These are phyloP conservation scores for Breviolum minutum DNA, from an alignment of 73 alveolate genomes.

Conservation along the genomic window DNA sequence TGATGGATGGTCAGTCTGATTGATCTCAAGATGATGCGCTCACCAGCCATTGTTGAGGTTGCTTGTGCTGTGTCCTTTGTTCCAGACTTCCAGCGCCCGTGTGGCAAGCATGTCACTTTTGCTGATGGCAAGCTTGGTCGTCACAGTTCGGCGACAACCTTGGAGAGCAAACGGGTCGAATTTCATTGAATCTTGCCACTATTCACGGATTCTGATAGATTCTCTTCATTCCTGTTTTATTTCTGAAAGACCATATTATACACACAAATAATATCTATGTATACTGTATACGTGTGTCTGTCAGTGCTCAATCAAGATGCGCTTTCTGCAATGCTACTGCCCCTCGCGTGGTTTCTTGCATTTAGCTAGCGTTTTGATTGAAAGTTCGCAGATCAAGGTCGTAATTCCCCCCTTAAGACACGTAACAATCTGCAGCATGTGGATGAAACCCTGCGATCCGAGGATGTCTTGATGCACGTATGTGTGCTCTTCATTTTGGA, in stretches of 20 bases:
- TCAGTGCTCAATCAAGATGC: no score
- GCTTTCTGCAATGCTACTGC: no score
- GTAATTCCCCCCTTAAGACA: no score
- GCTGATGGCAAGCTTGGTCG: constrained; percentile 4
- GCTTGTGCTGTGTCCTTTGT: not conserved
- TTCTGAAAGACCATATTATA: not conserved
- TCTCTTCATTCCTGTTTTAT: no score
- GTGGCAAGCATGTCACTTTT: not conserved
- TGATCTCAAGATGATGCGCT: not conserved
- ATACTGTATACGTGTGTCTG: no score
- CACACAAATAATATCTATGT: no score
- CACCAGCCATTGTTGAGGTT: not conserved
- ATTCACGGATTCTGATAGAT: no score
- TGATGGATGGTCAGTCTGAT: no score
- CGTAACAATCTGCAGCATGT: no score
- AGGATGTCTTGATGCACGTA: constrained; percentile 10
- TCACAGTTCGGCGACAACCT: not conserved
- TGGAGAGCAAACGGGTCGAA: constrained; percentile 11
- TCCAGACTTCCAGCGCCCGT: not conserved
- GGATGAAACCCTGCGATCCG: not conserved
- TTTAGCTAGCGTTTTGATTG: no score
- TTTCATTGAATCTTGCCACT: not conserved
- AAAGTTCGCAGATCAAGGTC: no score
- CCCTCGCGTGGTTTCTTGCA: no score
- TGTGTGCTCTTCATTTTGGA: constrained; percentile 15